Base-by-base conservation (phyloP, 2,329 filamentous ascomycete species). In the Trichoderma brevicompactum region DNA sequence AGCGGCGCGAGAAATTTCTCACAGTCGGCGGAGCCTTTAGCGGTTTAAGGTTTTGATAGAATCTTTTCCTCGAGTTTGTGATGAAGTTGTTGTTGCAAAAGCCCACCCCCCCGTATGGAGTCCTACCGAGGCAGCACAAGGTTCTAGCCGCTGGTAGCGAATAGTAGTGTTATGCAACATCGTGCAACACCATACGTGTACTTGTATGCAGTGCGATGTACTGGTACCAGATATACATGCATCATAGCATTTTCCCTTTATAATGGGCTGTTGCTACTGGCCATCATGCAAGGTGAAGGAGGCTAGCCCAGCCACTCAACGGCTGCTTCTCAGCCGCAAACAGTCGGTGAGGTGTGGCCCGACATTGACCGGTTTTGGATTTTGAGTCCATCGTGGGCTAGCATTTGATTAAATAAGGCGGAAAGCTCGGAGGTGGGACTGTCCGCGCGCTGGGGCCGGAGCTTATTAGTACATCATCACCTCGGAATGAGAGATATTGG, bases 291-390 rank as follows among this genome's bases (percentile, higher is more conserved):
- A 46, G 60, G 60, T 17, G 17, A n/a, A 9, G 13, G 17, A 28
- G 49, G 48, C 40, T 43, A 53, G 59, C n/a, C 10, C 59, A 62
- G 59, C 58, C 58, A 62, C 44, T 23, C 15, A 23, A 44, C 59
- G 59, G 38, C 36, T 53, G 59, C 13, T 50, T 43, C 41, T 63
- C 60, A 63, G 60, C 60, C 48, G 60, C 60, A 63, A 54, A 63
- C 49, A 63, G 60, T 63, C 60, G 60, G 60, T 63, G 60, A 60
- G 44, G 46, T 28, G 40, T 53, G 40, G 48, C 49, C 59, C 60
- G 60, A 63, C 60, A 63, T 54, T 44, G 60, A 10, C 60, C 60
- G 60, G 36, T 38, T 50, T 53, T 63, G 40, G 23, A 38, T 28
- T 10, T 54, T 19, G 49, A 53, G 48, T 40, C 59, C 46, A 53